These are phyloP conservation scores for Fusarium sp. DNA, from an alignment of 2,329 filamentous ascomycete species.

Conservation along the genomic window DNA sequence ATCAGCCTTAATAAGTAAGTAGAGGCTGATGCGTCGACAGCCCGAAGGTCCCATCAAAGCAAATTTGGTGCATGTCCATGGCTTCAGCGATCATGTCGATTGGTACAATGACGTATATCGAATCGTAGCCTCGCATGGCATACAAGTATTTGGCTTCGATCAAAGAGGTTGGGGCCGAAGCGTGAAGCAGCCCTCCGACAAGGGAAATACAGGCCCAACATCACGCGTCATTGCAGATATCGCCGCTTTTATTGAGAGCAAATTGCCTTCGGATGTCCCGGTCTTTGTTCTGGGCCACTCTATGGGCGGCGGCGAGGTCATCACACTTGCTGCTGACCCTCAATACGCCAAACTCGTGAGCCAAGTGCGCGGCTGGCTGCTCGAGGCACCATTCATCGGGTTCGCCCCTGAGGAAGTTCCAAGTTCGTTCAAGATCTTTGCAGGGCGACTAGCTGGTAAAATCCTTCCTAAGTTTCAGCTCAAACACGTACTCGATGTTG, in stretches of 20 bases:
- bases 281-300: slow-evolving; percentile 90
- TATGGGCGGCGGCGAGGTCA: slow-evolving; percentile 85
- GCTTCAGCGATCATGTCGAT: slow-evolving; percentile 87
- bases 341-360: slow-evolving; percentile 63
- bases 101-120: slow-evolving; percentile 81
- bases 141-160: slow-evolving; percentile 81
- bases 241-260: slow-evolving; percentile 73
- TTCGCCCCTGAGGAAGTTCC: slow-evolving; percentile 74
- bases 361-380: slow-evolving; percentile 75
- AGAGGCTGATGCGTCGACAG: slow-evolving; percentile 48
- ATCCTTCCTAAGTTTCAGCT: slow-evolving; percentile 75
- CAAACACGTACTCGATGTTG: slow-evolving; percentile 69
- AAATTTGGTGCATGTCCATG: slow-evolving; percentile 84
- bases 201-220: slow-evolving; percentile 79
- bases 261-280: slow-evolving; percentile 65
- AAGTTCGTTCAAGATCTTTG: slow-evolving; percentile 66
- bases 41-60: slow-evolving; percentile 68
- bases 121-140: slow-evolving; percentile 72
- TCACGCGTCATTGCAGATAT: slow-evolving; percentile 78
- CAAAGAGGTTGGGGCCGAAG: slow-evolving; percentile 90
- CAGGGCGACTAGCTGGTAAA: slow-evolving; percentile 73
- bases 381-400: slow-evolving; percentile 81
- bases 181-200: slow-evolving; percentile 67
- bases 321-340: slow-evolving; percentile 66
- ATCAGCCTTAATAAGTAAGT: neutral